Conservation (phyloP, 768 basidiomycete species). For the Butyriboletus loyo region DNA sequence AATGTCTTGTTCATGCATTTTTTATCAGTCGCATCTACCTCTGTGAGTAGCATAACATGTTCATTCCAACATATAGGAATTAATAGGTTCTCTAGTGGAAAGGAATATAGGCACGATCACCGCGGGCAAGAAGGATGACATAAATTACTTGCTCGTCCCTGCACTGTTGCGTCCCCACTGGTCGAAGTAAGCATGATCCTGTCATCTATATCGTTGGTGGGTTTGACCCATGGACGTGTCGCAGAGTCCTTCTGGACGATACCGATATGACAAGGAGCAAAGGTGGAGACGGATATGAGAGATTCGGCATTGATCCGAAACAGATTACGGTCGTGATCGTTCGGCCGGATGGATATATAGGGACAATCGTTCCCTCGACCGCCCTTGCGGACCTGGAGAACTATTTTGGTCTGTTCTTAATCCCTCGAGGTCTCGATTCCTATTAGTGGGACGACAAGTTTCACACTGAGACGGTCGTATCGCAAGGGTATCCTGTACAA, state of each 20-base stretch:
- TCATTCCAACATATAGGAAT: not conserved
- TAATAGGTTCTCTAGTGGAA: constrained; percentile 10
- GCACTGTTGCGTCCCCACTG: constrained; percentile 38
- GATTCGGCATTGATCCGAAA: constrained; percentile 30
- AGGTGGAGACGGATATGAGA: constrained; percentile 35
- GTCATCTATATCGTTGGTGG: not conserved
- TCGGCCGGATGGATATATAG: constrained; percentile 42
- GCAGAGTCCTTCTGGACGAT: constrained; percentile 38
- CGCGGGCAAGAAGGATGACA: constrained; percentile 30
- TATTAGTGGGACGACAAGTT: not conserved
- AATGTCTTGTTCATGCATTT: constrained; percentile 22
- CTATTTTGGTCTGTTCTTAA: constrained; percentile 52
- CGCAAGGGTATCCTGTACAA: constrained; percentile 22
- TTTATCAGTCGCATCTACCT: constrained; percentile 24
- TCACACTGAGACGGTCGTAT: not conserved
- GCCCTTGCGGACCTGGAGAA: constrained; percentile 34
- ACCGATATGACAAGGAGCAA: constrained; percentile 27
- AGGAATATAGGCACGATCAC: constrained; percentile 16
- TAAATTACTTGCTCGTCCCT: constrained; percentile 36
- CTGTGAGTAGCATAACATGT: constrained; percentile 8
- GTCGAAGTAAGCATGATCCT: constrained; percentile 35
- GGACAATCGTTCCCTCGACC: constrained; percentile 31
- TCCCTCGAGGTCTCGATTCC: constrained; percentile 3
- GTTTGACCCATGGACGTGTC: not conserved
- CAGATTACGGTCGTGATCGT: constrained; percentile 35